Conservation (phyloP, 257 asterid genomes). For the Nicotiana benthamiana region DNA sequence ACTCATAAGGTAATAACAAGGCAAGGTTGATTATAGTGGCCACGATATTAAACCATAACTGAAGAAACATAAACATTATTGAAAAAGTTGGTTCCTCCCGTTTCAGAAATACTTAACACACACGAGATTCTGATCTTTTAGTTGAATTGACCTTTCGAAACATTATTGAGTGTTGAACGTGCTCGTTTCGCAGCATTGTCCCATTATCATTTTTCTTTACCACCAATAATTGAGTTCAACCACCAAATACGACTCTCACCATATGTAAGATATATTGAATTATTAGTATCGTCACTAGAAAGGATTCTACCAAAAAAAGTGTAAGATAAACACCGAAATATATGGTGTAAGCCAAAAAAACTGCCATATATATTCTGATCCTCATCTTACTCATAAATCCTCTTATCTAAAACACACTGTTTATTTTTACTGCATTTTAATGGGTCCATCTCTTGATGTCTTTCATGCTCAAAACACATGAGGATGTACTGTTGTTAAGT, state of each 20-base stretch:
- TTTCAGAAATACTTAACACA: background rate
- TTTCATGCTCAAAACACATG: background rate
- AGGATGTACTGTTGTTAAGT: background rate
- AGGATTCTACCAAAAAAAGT: background rate
- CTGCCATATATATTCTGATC: background rate
- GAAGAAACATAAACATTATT: slow-evolving; percentile 4
- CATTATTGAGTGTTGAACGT: background rate
- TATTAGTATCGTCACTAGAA: background rate
- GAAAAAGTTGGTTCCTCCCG: slow-evolving; percentile 1
- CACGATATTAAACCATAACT: background rate
- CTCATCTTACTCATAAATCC: background rate
- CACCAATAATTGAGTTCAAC: background rate
- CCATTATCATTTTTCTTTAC: background rate
- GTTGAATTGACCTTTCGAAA: background rate
- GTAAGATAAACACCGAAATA: background rate
- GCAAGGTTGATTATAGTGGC: background rate
- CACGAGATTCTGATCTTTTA: background rate
- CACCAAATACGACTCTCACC: background rate
- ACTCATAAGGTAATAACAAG: background rate
- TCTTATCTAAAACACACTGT: background rate
- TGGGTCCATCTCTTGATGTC: background rate
- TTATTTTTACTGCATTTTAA: background rate
- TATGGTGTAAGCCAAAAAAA: background rate
- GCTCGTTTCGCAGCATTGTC: background rate
- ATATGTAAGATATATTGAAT: background rate